Percentiles rank a stretch among this genome's conserved stretches.
These are phyloP conservation scores for thale cress (Arabidopsis thaliana) DNA, from an alignment of 345 rosid genomes.

Conservation along the genomic window DNA sequence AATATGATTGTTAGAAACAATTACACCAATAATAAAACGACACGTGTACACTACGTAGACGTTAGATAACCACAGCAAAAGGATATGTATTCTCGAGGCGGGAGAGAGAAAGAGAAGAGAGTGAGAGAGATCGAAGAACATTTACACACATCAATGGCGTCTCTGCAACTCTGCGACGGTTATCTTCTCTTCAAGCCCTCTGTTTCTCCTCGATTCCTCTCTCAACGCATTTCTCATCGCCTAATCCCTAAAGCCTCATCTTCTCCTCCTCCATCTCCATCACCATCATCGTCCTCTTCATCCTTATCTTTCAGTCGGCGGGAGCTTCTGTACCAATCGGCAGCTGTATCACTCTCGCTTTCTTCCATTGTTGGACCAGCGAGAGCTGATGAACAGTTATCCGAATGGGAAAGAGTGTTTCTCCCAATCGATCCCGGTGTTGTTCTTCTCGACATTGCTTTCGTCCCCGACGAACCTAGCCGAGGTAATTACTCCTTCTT, in stretches of 20 bases:
- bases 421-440: constrained; percentile 91
- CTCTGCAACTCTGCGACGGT: constrained; percentile 49
- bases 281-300: constrained; percentile 12
- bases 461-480: constrained; percentile 74
- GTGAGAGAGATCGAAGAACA: background rate
- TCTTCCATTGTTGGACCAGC: constrained; percentile 47
- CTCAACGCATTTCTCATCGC: constrained; percentile 44
- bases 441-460: constrained; percentile 92
- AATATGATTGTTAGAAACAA: too few relatives aligned
- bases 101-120: constrained; percentile 12
- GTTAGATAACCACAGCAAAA: constrained; percentile 44
- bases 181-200: constrained; percentile 46
- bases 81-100: constrained; percentile 33
- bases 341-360: constrained; percentile 52
- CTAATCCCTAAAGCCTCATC: constrained; percentile 49
- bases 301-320: constrained; percentile 52
- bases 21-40: background rate
- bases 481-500: constrained; percentile 53
- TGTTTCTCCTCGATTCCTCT: constrained; percentile 43
- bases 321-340: constrained; percentile 57
- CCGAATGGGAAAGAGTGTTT: constrained; percentile 79
- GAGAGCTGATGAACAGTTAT: constrained; percentile 60
- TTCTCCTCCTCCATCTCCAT: constrained; percentile 27
- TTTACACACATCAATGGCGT: constrained; percentile 46
- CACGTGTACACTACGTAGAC: constrained; percentile 40